Base-by-base conservation (phyloP, 805 yeast species). In the Dipodascopsis tothii region DNA sequence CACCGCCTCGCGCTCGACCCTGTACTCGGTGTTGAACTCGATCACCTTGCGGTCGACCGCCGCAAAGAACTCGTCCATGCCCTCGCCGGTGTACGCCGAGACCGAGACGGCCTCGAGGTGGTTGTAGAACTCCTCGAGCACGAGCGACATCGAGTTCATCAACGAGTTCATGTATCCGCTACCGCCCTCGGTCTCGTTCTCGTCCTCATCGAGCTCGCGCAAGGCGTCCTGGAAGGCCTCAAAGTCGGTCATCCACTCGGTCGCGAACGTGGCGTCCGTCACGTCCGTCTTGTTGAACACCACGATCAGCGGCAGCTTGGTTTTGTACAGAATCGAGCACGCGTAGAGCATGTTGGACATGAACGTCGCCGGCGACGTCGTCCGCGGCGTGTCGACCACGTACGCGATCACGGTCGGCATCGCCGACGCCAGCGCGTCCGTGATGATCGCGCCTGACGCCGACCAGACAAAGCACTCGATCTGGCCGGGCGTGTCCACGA, bases 341-440 rank as follows among this genome's bases (percentile, higher is more conserved):
- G 99, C 98, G 60, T 92, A 92, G 27, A 92, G 74, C 99, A 92
- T 92, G 63, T 92, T 92, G 42, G 97, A 88, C 77, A 92, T 92
- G 63, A 92, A 92, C 1, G 99, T 92, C 0, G 96, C 84, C 35
- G 98, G 98, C 2, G 94, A 80, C 1, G 94, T 70, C 48, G 88
- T 83, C 61, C 98, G 74, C 40, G 98, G 98, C 1, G 98, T 92
- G 60, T 92, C 99, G 21, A 92, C 92, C 50, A 92, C 81, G 62
- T 92, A 92, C 0, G 97, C 97, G 51, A 92, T 77, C 21, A 92
- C 85, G 0, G 98, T 92, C 16, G 99, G 99, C 62, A 86, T 85
- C 3, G 94, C 78, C 0, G 95, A 82, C 1, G 97, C 98, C 67
- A 92, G 84, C 0, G 96, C 87, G 61, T 92, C 98, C 0, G 97